Percentiles rank a stretch among this genome's conserved stretches.
Conservation (phyloP, 2,329 filamentous ascomycete genomes). For the Saccharata proteae region DNA sequence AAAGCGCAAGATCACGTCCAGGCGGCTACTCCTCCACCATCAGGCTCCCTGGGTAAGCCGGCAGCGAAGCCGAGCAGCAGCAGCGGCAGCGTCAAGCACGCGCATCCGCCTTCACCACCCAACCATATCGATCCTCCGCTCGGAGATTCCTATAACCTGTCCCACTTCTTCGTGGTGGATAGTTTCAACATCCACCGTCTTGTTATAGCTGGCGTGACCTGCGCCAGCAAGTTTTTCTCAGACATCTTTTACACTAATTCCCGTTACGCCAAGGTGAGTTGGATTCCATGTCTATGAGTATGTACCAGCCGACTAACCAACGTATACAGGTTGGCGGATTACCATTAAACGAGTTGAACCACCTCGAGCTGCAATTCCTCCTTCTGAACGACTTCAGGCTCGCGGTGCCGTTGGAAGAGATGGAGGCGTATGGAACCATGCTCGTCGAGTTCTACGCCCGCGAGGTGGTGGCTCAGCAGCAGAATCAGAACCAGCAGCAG, state of each 20-base stretch:
- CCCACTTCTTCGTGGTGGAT: constrained; percentile 84
- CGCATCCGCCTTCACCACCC: constrained; percentile 24
- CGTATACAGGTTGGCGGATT: constrained; percentile 78
- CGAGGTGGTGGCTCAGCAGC: constrained; percentile 62
- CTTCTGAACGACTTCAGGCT: constrained; percentile 93
- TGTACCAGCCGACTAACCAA: too few relatives aligned
- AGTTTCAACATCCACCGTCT: constrained; percentile 98
- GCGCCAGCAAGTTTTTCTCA: constrained; percentile 98
- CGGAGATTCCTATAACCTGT: constrained; percentile 40
- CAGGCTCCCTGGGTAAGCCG: constrained; percentile 33
- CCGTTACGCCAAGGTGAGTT: constrained; percentile 86
- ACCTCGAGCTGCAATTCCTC: constrained; percentile 90
- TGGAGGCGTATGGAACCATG: constrained; percentile 97
- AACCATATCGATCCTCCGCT: constrained; percentile 23
- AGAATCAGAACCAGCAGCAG: constrained; percentile 18
- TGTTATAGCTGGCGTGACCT: constrained; percentile 93
- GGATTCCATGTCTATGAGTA: constrained; percentile 2
- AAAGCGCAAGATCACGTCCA: constrained; percentile 23
- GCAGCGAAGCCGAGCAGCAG: constrained; percentile 16
- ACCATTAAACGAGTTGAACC: constrained; percentile 83
- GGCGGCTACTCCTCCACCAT: constrained; percentile 37
- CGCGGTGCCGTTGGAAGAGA: constrained; percentile 82
- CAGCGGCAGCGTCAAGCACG: constrained; percentile 10
- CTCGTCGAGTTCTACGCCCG: constrained; percentile 94
- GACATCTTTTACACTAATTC: constrained; percentile 99